phyloP scores from a whole-genome alignment of 345 rosid species.

The Toxicodendron radicans region DNA sequence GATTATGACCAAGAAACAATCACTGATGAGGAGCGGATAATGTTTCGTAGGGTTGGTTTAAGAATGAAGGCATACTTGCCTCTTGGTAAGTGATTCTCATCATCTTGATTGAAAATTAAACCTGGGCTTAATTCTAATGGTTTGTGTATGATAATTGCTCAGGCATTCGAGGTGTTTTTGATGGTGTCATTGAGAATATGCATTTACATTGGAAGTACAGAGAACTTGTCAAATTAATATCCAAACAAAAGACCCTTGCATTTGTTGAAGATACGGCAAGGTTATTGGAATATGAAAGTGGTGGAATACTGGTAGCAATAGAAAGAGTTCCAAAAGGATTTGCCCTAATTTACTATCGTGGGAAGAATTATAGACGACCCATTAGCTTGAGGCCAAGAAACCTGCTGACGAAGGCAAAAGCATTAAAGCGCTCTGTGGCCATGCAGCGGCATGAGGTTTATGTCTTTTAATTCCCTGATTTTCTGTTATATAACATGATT shows the following conservation, averaged over 20 bases:
- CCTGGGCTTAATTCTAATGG: constrained; percentile 22
- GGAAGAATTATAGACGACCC: constrained; percentile 89
- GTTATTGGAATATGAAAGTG: constrained; percentile 90
- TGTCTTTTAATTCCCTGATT: constrained; percentile 12
- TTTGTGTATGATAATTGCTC: constrained; percentile 20
- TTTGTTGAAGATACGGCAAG: constrained; percentile 95
- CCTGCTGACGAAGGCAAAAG: constrained; percentile 94
- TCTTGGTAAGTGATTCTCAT: constrained; percentile 56
- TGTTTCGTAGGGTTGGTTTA: constrained; percentile 93
- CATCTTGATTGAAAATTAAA: constrained; percentile 9
- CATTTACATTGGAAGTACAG: constrained; percentile 99
- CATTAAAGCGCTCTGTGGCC: constrained; percentile 88
- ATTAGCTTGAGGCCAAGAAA: constrained; percentile 90
- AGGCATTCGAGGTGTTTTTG: constrained; percentile 99
- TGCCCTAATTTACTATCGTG: constrained; percentile 86
- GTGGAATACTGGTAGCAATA: constrained; percentile 92
- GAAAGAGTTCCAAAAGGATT: constrained; percentile 95
- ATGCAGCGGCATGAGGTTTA: constrained; percentile 97
- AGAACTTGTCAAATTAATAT: constrained; percentile 93
- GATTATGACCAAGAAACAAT: constrained; percentile 97
- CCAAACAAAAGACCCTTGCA: constrained; percentile 85
- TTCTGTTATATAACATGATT: constrained; percentile 10
- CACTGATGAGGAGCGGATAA: constrained; percentile 84
- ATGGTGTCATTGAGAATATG: constrained; percentile 98
- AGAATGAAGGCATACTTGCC: constrained; percentile 95